phyloP scores from a whole-genome alignment of 202 grass and related monocot genomes.

The Schoenoplectus tabernaemontani region DNA sequence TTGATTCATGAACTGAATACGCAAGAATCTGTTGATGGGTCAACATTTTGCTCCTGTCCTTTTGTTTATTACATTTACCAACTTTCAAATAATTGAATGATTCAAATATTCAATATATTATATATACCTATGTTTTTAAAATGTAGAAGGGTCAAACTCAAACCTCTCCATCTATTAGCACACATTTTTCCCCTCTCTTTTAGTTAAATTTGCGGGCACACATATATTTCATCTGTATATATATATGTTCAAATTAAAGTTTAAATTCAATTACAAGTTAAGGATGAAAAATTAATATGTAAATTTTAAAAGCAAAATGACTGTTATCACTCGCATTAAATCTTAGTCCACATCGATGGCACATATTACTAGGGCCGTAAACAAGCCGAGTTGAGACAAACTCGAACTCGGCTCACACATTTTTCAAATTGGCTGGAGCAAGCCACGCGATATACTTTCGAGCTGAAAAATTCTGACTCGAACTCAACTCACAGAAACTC shows the following conservation, averaged over 20 bases:
- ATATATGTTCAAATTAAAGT: not conserved
- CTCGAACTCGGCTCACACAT: no score
- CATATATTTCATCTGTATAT: not conserved
- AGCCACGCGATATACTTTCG: no score
- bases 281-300: no score
- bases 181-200: not conserved
- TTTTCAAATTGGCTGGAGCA: no score
- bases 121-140: not conserved
- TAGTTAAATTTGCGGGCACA: not conserved
- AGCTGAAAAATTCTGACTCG: no score
- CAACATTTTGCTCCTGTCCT: not conserved
- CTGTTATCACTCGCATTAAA: not conserved
- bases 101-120: not conserved
- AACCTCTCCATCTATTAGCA: not conserved
- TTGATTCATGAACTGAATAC: not conserved
- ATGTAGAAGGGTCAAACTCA: not conserved
- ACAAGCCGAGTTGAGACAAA: no score
- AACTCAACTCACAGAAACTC: no score
- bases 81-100: not conserved
- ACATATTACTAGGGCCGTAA: no score
- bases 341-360: not conserved
- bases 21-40: not conserved
- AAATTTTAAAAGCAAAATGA: no score
- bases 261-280: not conserved
- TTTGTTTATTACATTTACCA: not conserved